phyloP scores from a whole-genome alignment of 352 stramenopile species.

The Phytophthora brassicae region DNA sequence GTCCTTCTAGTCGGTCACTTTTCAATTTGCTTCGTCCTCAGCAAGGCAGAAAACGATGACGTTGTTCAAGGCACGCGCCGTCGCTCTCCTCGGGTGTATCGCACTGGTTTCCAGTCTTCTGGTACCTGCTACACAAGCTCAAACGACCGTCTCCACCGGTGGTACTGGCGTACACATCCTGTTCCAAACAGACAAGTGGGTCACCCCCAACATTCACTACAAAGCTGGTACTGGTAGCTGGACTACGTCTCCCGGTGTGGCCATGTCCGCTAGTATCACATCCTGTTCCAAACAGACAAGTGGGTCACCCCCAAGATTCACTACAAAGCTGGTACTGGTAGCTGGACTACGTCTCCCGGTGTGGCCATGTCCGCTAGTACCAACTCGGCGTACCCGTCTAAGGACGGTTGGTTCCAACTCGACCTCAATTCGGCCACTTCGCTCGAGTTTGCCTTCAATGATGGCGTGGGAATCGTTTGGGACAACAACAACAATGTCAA shows the following conservation, averaged over 20 bases:
- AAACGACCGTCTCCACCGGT: constrained; percentile 12
- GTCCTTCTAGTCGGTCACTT: constrained; percentile 7
- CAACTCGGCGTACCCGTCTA: constrained; percentile 19
- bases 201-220: constrained; percentile 25
- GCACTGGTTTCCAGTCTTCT: constrained; percentile 14
- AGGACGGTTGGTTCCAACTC: constrained; percentile 35
- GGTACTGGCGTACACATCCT: constrained; percentile 17
- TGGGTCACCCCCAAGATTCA: constrained; percentile 24
- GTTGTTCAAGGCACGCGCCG: constrained; percentile 12
- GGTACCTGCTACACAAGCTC: not conserved
- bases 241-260: constrained; percentile 19
- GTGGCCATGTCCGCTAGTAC: constrained; percentile 19
- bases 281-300: constrained; percentile 20
- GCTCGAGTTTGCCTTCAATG: constrained; percentile 38
- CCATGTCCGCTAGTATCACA: constrained; percentile 18
- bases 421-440: constrained; percentile 14
- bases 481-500: constrained; percentile 41
- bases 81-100: constrained; percentile 9
- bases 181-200: constrained; percentile 22
- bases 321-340: constrained; percentile 17
- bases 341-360: constrained; percentile 22
- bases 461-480: constrained; percentile 30
- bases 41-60: constrained; percentile 17
- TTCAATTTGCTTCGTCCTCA: constrained; percentile 19
- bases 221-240: constrained; percentile 15